phyloP scores from a whole-genome alignment of 2,329 filamentous ascomycete genomes.

The Cryphonectria carpinicola region DNA sequence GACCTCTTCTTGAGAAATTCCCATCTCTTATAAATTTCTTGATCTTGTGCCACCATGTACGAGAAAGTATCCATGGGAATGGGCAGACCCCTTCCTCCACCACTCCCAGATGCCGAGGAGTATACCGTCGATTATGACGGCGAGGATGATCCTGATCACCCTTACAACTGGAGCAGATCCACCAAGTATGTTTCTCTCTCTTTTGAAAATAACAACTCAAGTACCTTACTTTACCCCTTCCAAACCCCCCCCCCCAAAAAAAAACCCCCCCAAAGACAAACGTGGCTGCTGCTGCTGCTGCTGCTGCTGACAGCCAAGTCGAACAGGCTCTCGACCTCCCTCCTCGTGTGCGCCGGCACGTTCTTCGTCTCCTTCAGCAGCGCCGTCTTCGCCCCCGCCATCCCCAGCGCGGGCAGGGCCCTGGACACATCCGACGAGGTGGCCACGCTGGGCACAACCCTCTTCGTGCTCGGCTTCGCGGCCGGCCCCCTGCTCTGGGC shows the following conservation, averaged over 20 bases:
- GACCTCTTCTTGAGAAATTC: too few relatives aligned
- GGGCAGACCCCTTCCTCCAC: conserved; percentile 60
- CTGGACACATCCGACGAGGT: conserved; percentile 34
- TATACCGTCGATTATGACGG: conserved; percentile 64
- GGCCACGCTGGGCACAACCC: conserved; percentile 40
- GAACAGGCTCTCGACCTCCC: conserved; percentile 25
- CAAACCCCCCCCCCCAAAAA: too few relatives aligned
- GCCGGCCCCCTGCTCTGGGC: conserved; percentile 41
- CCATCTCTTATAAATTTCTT: too few relatives aligned
- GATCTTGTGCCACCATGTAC: background rate
- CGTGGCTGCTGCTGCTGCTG: background rate
- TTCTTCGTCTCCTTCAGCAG: conserved; percentile 29
- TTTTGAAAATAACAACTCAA: too few relatives aligned
- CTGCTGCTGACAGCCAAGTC: too few relatives aligned
- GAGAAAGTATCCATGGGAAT: conserved; percentile 42
- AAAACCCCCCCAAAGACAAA: too few relatives aligned
- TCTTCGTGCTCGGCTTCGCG: conserved; percentile 46
- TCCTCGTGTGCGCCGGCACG: conserved; percentile 28
- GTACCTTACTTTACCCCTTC: too few relatives aligned
- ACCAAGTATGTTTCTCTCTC: conserved; percentile 42
- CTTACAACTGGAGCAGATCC: conserved; percentile 53
- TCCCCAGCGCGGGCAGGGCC: conserved; percentile 8
- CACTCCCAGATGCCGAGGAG: conserved; percentile 58
- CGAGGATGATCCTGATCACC: conserved; percentile 52
- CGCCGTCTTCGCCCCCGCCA: conserved; percentile 29